phyloP scores from a whole-genome alignment of 352 stramenopile genomes.

The Thraustochytrium striatum region DNA sequence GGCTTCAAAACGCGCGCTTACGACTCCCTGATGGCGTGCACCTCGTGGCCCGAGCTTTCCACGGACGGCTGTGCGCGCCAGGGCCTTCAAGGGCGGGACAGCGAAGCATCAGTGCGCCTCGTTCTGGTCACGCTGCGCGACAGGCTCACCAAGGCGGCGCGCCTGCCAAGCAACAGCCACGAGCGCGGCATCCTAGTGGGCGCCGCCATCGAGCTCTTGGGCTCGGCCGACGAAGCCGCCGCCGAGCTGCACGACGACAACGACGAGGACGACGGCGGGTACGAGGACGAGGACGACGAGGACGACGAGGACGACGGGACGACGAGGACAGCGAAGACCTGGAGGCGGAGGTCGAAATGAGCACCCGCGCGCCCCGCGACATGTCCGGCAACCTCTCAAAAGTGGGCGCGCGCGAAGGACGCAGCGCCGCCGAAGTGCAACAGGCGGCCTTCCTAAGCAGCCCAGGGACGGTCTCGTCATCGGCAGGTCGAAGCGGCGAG shows the following conservation, averaged over 20 bases:
- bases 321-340: neutral
- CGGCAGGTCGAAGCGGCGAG: neutral
- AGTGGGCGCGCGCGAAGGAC: neutral
- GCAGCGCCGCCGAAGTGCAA: neutral
- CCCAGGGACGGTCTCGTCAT: neutral
- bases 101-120: neutral
- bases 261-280: neutral
- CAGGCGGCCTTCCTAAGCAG: neutral
- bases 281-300: slow-evolving; percentile 12
- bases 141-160: slow-evolving; percentile 5
- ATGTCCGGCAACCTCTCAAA: neutral
- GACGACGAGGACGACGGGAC: slow-evolving; percentile 25
- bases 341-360: neutral
- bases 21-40: neutral
- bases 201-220: neutral
- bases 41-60: slow-evolving; percentile 1
- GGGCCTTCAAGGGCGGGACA: slow-evolving; percentile 4
- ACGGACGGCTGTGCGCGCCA: neutral
- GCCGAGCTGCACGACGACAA: neutral
- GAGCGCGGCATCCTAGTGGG: neutral
- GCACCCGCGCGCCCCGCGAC: neutral
- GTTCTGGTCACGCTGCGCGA: slow-evolving; percentile 6
- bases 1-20: slow-evolving; percentile 1
- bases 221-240: neutral
- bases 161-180: neutral